Base-by-base conservation (phyloP, 148 eudicot species). In the Persicaria maculosa region DNA sequence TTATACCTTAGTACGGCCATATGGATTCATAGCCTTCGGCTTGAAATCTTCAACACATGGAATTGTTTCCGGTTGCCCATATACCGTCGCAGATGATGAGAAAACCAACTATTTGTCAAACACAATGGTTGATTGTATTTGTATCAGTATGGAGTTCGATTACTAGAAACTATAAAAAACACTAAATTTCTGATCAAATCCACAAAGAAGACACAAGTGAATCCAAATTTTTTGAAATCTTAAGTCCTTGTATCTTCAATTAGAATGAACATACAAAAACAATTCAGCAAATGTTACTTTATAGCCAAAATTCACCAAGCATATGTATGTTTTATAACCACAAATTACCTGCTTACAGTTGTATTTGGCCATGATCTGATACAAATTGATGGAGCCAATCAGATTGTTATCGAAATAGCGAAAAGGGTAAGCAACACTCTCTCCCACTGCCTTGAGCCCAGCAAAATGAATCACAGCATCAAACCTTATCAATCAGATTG, bases 391-490 rank as follows among this genome's bases (percentile, higher is more conserved):
- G 36, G 98, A 89, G 72, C 98, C 98, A 36, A 91, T 77, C 85
- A 94, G 77, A 83, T 94, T 94, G 67, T 89, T 89, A 68, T 94
- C 97, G 16, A 86, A 94, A 74, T 94, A 94, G 47, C 88, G 89
- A 69, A 94, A 68, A 11, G 98, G 97, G 70, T 83, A 31, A 53
- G 81, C 84, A 57, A 91, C 87, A 82, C 98, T 94, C 78, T 94
- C 98, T 36, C 95, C 95, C 57, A 91, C 98, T 53, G 98, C 97
- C 74, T 94, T 94, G 12, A 84, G 81, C 19, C 97, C 98, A 80
- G 98, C 98, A 88, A 94, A 94, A 81, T 94, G 97, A 59, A 94
- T 87, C 71, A 94, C 98, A 71, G 95, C 98, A 80, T 84, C 91
- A 85, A 88, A 94, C 77, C 98, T 94, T 70, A 71, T 71, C 73